phyloP scores from a whole-genome alignment of 2,329 filamentous ascomycete genomes.

The Penicillium sp. region DNA sequence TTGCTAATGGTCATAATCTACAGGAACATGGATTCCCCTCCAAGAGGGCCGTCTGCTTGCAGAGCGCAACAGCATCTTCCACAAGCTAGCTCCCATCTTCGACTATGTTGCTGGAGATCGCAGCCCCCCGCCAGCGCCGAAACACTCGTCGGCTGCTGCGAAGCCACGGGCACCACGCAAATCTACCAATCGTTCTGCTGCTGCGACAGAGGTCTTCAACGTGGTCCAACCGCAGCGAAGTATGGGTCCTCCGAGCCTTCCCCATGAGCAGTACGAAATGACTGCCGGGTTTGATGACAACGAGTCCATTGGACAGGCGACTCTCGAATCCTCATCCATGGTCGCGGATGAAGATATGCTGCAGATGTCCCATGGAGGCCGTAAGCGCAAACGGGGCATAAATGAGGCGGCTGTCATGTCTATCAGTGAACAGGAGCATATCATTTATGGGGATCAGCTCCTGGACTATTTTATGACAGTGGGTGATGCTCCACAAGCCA shows the following conservation, averaged over 20 bases:
- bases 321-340: slow-evolving; percentile 77
- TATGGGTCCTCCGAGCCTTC: slow-evolving; percentile 36
- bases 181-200: slow-evolving; percentile 52
- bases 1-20: slow-evolving; percentile 3
- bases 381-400: slow-evolving; percentile 74
- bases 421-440: slow-evolving; percentile 73
- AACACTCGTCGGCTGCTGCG: slow-evolving; percentile 69
- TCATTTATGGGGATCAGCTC: slow-evolving; percentile 85
- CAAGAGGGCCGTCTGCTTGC: slow-evolving; percentile 75
- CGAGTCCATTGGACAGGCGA: slow-evolving; percentile 77
- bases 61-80: slow-evolving; percentile 77
- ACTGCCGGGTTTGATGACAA: slow-evolving; percentile 65
- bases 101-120: slow-evolving; percentile 79
- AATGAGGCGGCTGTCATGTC: slow-evolving; percentile 55
- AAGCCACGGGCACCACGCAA: slow-evolving; percentile 71
- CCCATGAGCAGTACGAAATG: slow-evolving; percentile 63
- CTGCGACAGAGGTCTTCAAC: slow-evolving; percentile 32
- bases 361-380: slow-evolving; percentile 59
- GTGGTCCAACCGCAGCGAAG: slow-evolving; percentile 29
- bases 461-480: slow-evolving; percentile 93
- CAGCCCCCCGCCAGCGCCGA: slow-evolving; percentile 88
- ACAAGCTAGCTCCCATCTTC: slow-evolving; percentile 81
- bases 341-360: slow-evolving; percentile 77
- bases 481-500: slow-evolving; percentile 65
- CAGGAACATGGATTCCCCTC: slow-evolving; percentile 94